phyloP scores from a whole-genome alignment of 2,329 filamentous ascomycete species.

The Fusarium stilboides region DNA sequence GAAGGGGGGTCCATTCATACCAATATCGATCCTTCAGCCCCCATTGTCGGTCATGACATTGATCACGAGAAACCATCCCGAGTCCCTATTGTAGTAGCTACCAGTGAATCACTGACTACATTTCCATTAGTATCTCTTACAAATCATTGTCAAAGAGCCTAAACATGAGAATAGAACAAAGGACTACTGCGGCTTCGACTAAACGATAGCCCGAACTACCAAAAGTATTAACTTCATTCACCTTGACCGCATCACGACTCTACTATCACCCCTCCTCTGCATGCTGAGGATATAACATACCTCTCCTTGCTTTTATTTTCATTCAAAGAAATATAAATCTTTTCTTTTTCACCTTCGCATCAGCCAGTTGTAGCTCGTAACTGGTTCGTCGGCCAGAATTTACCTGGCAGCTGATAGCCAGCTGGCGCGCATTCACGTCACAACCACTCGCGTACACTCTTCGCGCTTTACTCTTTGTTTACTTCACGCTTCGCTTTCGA shows the following conservation, averaged over 20 bases:
- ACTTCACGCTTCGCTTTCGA: neutral
- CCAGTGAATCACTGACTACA: slow-evolving; percentile 17
- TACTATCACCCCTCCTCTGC: neutral
- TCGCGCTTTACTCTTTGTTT: slow-evolving; percentile 14
- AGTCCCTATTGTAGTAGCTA: neutral
- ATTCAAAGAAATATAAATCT: neutral
- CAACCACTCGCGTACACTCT: neutral
- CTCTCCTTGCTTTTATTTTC: neutral
- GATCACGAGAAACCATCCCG: neutral
- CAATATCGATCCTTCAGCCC: neutral
- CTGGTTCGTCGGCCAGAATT: slow-evolving; percentile 18
- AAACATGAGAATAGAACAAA: neutral
- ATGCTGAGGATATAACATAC: neutral
- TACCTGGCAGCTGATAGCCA: slow-evolving; percentile 32
- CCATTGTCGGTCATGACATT: neutral
- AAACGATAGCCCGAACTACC: slow-evolving; percentile 1
- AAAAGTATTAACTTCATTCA: slow-evolving; percentile 3
- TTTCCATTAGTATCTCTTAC: neutral
- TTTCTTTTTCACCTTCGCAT: neutral
- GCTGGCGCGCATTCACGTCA: slow-evolving; percentile 34
- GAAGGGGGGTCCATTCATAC: too few species aligned
- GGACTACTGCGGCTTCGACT: neutral
- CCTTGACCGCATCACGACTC: slow-evolving; percentile 2
- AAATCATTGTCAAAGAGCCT: neutral
- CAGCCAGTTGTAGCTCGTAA: neutral